These are phyloP conservation scores for Evernia prunastri DNA, from an alignment of 495 filamentous ascomycete species.

Conservation along the genomic window DNA sequence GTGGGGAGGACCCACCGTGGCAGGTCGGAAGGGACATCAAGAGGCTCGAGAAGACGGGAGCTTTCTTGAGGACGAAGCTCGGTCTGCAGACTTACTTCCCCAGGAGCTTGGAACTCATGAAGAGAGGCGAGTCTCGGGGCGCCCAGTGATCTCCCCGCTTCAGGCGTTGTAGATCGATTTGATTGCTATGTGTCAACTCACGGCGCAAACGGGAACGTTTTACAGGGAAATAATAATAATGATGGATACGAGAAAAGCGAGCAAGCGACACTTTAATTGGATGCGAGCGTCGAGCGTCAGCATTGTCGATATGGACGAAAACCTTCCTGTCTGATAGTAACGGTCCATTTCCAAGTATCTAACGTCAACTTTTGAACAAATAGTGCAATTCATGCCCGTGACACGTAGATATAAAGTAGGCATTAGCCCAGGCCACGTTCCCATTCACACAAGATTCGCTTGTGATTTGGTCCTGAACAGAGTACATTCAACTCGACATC, in stretches of 20 bases:
- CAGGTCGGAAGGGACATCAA: constrained; percentile 41
- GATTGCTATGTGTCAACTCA: not conserved
- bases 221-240: not conserved
- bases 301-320: not conserved
- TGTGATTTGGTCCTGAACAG: too few species aligned
- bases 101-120: constrained; percentile 40
- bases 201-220: not conserved
- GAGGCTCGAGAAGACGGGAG: constrained; percentile 45
- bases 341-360: not conserved
- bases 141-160: not conserved
- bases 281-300: not conserved
- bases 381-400: not conserved
- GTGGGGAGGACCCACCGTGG: constrained; percentile 37
- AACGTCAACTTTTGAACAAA: not conserved
- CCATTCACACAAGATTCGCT: too few species aligned
- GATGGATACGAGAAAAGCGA: constrained; percentile 4
- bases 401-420: too few species aligned
- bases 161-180: not conserved
- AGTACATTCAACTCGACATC: not conserved
- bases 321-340: not conserved
- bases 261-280: not conserved
- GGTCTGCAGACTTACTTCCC: constrained; percentile 46
- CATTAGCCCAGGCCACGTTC: too few species aligned
- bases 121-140: constrained; percentile 19
- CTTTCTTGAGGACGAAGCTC: constrained; percentile 37